Evolutionary conservation across 2,329 filamentous ascomycete genomes (phyloP).

Genomic region (Phyllosticta citrichinensis): DNA sequence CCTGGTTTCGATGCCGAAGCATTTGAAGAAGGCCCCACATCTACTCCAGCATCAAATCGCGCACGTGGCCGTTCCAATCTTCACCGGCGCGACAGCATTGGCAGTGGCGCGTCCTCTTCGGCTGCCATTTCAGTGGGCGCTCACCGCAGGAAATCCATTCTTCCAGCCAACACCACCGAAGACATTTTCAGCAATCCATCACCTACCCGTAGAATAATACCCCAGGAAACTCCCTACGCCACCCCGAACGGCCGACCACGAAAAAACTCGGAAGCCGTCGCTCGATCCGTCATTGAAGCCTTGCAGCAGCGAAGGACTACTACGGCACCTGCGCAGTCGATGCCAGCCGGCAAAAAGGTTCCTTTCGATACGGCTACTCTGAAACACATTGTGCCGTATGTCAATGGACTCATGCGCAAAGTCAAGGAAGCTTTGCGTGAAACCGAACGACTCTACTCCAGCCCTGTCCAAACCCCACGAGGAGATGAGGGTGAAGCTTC

Average conservation of each 20-base stretch:
- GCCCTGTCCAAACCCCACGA: conserved; percentile 28
- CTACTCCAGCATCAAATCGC: background rate
- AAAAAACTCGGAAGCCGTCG: conserved; percentile 48
- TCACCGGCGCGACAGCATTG: conserved; percentile 1
- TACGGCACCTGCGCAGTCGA: conserved; percentile 17
- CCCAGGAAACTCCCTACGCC: conserved; percentile 20
- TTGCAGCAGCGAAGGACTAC: conserved; percentile 41
- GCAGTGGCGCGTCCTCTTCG: background rate
- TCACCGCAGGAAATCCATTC: conserved; percentile 23
- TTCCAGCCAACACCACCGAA: conserved; percentile 20
- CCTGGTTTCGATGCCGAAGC: conserved; percentile 49
- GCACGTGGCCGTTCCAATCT: conserved; percentile 1
- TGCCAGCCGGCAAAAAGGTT: conserved; percentile 42
- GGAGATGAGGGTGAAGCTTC: conserved; percentile 24
- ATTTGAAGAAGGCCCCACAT: conserved; percentile 38
- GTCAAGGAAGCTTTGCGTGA: conserved; percentile 39
- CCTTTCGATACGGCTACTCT: conserved; percentile 57
- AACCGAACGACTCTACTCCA: conserved; percentile 38
- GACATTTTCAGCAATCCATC: conserved; percentile 27
- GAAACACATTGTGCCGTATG: conserved; percentile 49
- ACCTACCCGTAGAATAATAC: conserved; percentile 17
- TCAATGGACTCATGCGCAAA: conserved; percentile 37
- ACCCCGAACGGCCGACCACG: conserved; percentile 35
- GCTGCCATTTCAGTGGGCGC: background rate
- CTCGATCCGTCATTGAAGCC: conserved; percentile 52